Evolutionary conservation across 2,329 filamentous ascomycete species (phyloP), one percentile per base, ranked within the genome.

Genomic region (Sporothrix dimorphospora): DNA sequence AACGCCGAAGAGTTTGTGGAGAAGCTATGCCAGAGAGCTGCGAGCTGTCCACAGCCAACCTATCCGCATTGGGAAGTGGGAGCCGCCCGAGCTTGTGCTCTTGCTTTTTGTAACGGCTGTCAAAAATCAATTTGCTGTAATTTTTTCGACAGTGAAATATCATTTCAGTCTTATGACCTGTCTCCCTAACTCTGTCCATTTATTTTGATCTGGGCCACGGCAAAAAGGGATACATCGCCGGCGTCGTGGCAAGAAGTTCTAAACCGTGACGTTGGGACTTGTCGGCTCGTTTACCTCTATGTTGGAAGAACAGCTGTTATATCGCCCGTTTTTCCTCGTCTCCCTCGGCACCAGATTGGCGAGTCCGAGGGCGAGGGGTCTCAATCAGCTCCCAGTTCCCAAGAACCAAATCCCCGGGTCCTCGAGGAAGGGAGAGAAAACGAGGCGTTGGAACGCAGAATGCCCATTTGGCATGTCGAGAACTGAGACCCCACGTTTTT

Each of bases 61-160:
- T 42, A 63, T 63, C 34, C 57, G 57, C 9, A 63, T 63, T 63
- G 34, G 34, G 57, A 63, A 63, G n/a, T 61, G n/a, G 19, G 57
- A 61, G 57, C n/a, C 21, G 19, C 53, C 14, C 6, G 57, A 24
- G n/a, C n/a, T 16, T 63, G 9, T 63, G 34, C 8, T 24, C 8
- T 42, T 63, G 11, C 21, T 34, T 34, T 34, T 34, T 59, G 9
- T 38, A 61, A 61, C 34, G 19, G 57, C 34, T 61, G 30, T 42
- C 57, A 42, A 40, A 42, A 21, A n/a, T 57, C 27, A 34, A 7
- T 16, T 14, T 47, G 12, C 4, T 34, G 27, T 11, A 3, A 34
- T 14, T 57, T 57, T 34, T 57, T n/a, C 24, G 49, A 4, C 7
- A 34, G 53, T 57, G n/a, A n/a, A n/a, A n/a, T n/a, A n/a, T n/a